Conservation (phyloP, 2,329 filamentous ascomycete species). For the Dryadomyces sulphureus region DNA sequence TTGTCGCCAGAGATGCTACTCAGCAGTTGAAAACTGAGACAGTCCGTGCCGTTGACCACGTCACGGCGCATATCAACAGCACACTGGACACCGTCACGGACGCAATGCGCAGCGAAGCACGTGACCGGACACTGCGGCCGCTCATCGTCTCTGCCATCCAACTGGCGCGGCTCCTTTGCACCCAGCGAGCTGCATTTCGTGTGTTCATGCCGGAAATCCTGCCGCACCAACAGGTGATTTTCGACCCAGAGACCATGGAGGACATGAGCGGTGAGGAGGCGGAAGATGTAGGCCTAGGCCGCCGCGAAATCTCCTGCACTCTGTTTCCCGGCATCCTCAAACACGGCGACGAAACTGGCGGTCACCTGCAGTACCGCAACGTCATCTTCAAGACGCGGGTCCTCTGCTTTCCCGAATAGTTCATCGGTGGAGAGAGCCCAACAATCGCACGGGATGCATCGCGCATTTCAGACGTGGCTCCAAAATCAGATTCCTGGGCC, state of each 20-base stretch:
- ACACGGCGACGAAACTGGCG: conserved; percentile 48
- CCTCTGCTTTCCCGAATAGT: conserved; percentile 31
- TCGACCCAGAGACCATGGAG: conserved; percentile 48
- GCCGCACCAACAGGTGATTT: conserved; percentile 38
- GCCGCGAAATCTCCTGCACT: conserved; percentile 43
- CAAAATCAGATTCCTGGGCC: too few relatives aligned
- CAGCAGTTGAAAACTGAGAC: conserved; percentile 32
- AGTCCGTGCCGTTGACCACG: conserved; percentile 22
- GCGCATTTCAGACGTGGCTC: too few relatives aligned
- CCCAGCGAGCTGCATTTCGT: conserved; percentile 43
- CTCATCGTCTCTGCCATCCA: conserved; percentile 39
- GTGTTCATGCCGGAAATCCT: conserved; percentile 39
- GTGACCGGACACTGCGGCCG: conserved; percentile 37
- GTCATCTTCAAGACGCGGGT: conserved; percentile 53
- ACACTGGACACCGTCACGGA: conserved; percentile 3
- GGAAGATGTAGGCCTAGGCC: conserved; percentile 21
- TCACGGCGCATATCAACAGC: conserved; percentile 32
- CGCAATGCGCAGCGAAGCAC: conserved; percentile 13
- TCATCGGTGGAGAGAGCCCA: too few relatives aligned
- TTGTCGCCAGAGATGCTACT: conserved; percentile 38
- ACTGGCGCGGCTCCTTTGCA: conserved; percentile 38
- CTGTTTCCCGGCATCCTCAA: conserved; percentile 52
- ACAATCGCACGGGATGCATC: too few relatives aligned
- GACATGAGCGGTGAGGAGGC: conserved; percentile 47
- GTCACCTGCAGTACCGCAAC: conserved; percentile 44